phyloP scores from a whole-genome alignment of 2,329 filamentous ascomycete genomes.

The Exophiala phaeomuriformis region DNA sequence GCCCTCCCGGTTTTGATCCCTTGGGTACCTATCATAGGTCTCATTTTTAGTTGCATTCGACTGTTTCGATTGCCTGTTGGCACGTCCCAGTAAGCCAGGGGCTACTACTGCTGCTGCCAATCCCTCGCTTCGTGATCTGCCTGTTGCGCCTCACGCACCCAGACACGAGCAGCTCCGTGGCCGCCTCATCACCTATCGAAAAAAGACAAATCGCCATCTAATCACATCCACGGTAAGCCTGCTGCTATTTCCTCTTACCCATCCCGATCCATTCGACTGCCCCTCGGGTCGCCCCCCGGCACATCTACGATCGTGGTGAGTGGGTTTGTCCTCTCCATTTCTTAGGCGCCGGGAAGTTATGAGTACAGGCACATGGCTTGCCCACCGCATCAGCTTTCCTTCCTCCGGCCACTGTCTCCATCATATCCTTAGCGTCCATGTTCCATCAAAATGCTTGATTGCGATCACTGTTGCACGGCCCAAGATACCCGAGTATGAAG shows the following conservation, averaged over 20 bases:
- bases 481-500: conserved; percentile 22
- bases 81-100: conserved; percentile 7
- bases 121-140: conserved; percentile 10
- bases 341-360: conserved; percentile 15
- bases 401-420: conserved; percentile 16
- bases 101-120: neutral
- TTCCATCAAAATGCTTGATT: conserved; percentile 15
- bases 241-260: conserved; percentile 6
- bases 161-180: conserved; percentile 4
- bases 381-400: conserved; percentile 19
- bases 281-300: conserved; percentile 18
- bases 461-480: conserved; percentile 23
- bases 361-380: conserved; percentile 20
- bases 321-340: conserved; percentile 15
- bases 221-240: conserved; percentile 23
- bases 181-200: conserved; percentile 21
- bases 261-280: conserved; percentile 15
- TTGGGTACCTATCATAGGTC: neutral
- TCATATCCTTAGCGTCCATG: conserved; percentile 18
- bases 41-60: neutral
- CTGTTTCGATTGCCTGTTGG: conserved; percentile 6
- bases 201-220: conserved; percentile 15
- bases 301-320: conserved; percentile 6
- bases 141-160: conserved; percentile 10
- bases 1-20: conserved; percentile 1